These are phyloP conservation scores for Multifurca ochricompacta DNA, from an alignment of 768 basidiomycete genomes.

Conservation along the genomic window DNA sequence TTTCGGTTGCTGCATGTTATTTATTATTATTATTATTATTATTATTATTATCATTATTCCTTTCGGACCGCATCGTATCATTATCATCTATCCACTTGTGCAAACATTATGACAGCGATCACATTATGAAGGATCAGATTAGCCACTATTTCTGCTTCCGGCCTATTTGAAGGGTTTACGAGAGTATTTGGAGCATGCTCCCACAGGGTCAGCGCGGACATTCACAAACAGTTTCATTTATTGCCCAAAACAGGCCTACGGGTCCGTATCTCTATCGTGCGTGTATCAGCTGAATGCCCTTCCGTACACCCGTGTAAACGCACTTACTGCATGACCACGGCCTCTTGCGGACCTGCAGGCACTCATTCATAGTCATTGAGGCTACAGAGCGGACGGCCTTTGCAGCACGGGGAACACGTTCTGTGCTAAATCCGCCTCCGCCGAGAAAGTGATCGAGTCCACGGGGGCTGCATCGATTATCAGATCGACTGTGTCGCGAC, in stretches of 20 bases:
- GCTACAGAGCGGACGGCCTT: slow-evolving; percentile 11
- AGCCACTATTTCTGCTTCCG: slow-evolving; percentile 13
- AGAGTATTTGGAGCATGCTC: slow-evolving; percentile 16
- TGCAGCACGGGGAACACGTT: slow-evolving; percentile 20
- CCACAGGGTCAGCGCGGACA: slow-evolving; percentile 13
- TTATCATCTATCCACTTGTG: no score
- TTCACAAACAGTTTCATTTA: slow-evolving; percentile 18
- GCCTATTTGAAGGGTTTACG: slow-evolving; percentile 14
- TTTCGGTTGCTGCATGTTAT: not conserved
- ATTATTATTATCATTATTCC: no score
- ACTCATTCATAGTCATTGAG: slow-evolving; percentile 19
- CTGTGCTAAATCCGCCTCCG: slow-evolving; percentile 19
- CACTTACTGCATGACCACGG: slow-evolving; percentile 18
- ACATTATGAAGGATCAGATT: slow-evolving; percentile 12
- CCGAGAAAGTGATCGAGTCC: slow-evolving; percentile 16
- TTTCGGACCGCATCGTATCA: slow-evolving; percentile 13
- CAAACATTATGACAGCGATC: slow-evolving; percentile 14
- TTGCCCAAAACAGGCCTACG: slow-evolving; percentile 17
- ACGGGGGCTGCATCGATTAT: slow-evolving; percentile 17
- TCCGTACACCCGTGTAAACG: slow-evolving; percentile 18
- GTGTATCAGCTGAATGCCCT: slow-evolving; percentile 19
- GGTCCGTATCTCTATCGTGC: slow-evolving; percentile 14
- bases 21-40: no score
- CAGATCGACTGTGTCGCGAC: slow-evolving; percentile 14
- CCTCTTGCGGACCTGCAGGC: slow-evolving; percentile 20